phyloP scores from a whole-genome alignment of 805 yeast genomes.

The Hanseniaspora vineae region DNA sequence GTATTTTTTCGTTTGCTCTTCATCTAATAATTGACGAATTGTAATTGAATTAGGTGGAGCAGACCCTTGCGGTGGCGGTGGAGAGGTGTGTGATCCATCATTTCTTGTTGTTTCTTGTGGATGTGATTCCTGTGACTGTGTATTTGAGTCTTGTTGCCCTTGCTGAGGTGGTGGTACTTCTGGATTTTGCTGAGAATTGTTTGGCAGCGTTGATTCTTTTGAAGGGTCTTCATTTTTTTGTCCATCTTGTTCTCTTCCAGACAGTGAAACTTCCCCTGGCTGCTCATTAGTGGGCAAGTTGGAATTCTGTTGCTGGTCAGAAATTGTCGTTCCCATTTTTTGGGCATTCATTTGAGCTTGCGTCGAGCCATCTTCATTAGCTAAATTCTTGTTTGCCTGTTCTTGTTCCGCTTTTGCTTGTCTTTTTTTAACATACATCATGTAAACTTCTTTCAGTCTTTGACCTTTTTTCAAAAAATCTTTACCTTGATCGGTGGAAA shows the following conservation, averaged over 20 bases:
- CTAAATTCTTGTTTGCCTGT: too few relatives aligned
- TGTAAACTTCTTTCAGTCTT: conserved; percentile 45
- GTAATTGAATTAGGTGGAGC: too few relatives aligned
- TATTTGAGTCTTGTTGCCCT: conserved; percentile 2
- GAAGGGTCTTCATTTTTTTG: not conserved
- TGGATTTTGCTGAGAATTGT: conserved; percentile 6
- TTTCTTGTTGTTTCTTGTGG: conserved; percentile 2
- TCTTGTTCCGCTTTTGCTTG: conserved; percentile 14
- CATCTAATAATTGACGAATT: conserved; percentile 18
- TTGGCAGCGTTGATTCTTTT: conserved; percentile 7
- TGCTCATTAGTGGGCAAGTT: conserved; percentile 8
- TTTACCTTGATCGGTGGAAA: conserved; percentile 45
- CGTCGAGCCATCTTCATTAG: too few relatives aligned
- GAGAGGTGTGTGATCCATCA: too few relatives aligned
- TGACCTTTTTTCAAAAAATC: conserved; percentile 53
- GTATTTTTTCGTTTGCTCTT: conserved; percentile 20
- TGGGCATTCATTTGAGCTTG: too few relatives aligned
- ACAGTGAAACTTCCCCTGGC: not conserved
- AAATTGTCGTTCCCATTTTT: too few relatives aligned
- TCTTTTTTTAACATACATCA: conserved; percentile 34
- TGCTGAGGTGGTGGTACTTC: conserved; percentile 7
- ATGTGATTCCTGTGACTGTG: conserved; percentile 2
- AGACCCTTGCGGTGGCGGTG: too few relatives aligned
- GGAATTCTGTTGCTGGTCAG: conserved; percentile 14
- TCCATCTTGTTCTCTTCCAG: too few relatives aligned